phyloP scores from a whole-genome alignment of 2,329 filamentous ascomycete species.

The Arthrocladium fulminans region DNA sequence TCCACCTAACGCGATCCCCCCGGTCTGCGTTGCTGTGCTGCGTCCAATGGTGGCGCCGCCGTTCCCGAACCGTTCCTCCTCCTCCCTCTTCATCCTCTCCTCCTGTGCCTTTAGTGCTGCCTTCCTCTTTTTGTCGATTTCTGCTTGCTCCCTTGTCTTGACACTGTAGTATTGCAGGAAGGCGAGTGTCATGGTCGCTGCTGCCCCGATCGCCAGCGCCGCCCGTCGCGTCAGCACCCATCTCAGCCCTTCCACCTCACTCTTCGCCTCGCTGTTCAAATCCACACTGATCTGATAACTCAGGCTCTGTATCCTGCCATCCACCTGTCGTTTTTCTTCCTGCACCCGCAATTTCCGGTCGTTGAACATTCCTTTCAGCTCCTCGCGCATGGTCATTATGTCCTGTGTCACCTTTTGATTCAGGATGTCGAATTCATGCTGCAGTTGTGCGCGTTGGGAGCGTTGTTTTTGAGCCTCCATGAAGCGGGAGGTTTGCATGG shows the following conservation, averaged over 20 bases:
- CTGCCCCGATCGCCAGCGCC: conserved; percentile 48
- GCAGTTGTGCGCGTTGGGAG: conserved; percentile 72
- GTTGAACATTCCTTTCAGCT: conserved; percentile 91
- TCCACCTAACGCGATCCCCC: conserved; percentile 1
- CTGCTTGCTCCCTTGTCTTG: conserved; percentile 28
- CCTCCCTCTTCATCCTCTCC: conserved; percentile 12
- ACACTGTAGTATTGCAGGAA: conserved; percentile 18
- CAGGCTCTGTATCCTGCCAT: conserved; percentile 84
- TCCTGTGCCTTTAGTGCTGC: conserved; percentile 25
- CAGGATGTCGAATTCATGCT: conserved; percentile 92
- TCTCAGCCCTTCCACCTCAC: conserved; percentile 79
- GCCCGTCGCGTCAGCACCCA: conserved; percentile 71
- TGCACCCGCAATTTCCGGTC: conserved; percentile 88
- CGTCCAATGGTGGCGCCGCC: conserved; percentile 14
- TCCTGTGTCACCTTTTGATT: conserved; percentile 80
- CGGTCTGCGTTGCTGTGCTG: conserved; percentile 17
- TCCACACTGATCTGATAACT: conserved; percentile 93
- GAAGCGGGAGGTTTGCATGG: conserved; percentile 69
- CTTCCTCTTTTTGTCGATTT: conserved; percentile 29
- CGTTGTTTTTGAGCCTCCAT: conserved; percentile 71
- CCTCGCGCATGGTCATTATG: conserved; percentile 70
- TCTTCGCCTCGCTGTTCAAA: conserved; percentile 82
- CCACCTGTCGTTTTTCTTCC: conserved; percentile 75
- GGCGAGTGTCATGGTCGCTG: conserved; percentile 35
- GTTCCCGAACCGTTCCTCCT: conserved; percentile 9